A percentile compares a stretch with the other conserved stretches of the same genome.
Evolutionary conservation across 768 basidiomycete species (phyloP).

Genomic region (Hygrophorus pudorinus): DNA sequence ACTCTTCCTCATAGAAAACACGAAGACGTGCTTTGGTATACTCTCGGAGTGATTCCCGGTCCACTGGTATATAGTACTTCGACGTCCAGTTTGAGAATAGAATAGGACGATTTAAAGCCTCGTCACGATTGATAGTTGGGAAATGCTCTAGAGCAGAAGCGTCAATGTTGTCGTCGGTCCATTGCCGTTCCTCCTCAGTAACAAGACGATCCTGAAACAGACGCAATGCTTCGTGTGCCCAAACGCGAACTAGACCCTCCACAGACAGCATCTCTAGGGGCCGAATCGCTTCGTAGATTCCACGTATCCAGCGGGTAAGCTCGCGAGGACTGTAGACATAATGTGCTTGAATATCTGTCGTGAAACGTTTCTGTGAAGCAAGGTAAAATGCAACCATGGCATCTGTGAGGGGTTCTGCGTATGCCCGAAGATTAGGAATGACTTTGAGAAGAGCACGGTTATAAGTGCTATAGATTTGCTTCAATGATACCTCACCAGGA

Average conservation of each 20-base stretch:
- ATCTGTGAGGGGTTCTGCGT: constrained; percentile 89
- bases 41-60: constrained; percentile 86
- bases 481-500: constrained; percentile 92
- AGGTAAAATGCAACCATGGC: constrained; percentile 97
- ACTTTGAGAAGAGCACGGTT: constrained; percentile 94
- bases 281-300: constrained; percentile 93
- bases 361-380: constrained; percentile 89
- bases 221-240: constrained; percentile 96
- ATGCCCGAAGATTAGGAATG: constrained; percentile 84
- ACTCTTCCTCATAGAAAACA: constrained; percentile 98
- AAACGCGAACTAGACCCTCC: constrained; percentile 91
- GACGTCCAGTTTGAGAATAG: constrained; percentile 99
- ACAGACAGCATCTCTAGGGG: constrained; percentile 90
- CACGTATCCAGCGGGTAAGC: constrained; percentile 93
- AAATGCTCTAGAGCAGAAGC: constrained; percentile 77
- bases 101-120: constrained; percentile 83
- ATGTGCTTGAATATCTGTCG: constrained; percentile 94
- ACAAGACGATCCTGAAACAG: constrained; percentile 98
- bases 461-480: constrained; percentile 98
- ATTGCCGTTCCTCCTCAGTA: constrained; percentile 80
- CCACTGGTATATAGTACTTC: constrained; percentile 91
- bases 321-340: constrained; percentile 99
- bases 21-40: constrained; percentile 94
- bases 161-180: constrained; percentile 95
- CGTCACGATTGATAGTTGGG: constrained; percentile 82